Base-by-base conservation (phyloP, 306 rosid species). In the Coriaria nepalensis region DNA sequence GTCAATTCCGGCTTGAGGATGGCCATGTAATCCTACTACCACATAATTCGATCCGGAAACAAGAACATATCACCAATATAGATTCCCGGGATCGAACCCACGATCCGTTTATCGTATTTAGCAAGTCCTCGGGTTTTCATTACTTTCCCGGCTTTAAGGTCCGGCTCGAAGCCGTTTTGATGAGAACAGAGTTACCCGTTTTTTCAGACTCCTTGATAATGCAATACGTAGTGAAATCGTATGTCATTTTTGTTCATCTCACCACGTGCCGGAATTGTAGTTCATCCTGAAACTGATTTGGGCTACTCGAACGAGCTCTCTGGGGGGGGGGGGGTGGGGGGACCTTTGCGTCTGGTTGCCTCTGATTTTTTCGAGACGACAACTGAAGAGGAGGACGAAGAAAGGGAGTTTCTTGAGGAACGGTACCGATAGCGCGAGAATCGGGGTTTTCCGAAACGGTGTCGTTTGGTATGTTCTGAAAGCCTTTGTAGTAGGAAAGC, bases 1-100 rank as follows among this genome's bases (percentile, higher is more conserved):
- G 60, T 92, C 96, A 47, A 92, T 92, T n/a, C 93, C 98, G 10
- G 96, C 96, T 50, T 92, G 96, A 10, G 82, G 59, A 10, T 85
- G 94, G 35, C 95, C 96, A 13, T 92, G 98, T 46, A 92, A 61
- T 5, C 98, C 98, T 33, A 92, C 87, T 12, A 92, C 94, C 35
- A n/a, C 79, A 73, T 37, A 92, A 50, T 35, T 92, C 96, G 93
- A 92, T 92, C 29, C 96, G 63, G 35, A 79, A 79, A 82, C 12
- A 78, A 70, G 63, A 92, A 92, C 15, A 92, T 41, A 56, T 92
- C 98, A 7, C 96, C 98, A 52, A 92, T 59, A 51, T 74, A 78
- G 37, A 92, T 57, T 2, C 98, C 98, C 0, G 98, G 98, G 13
- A 92, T 85, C 0, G 96, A 61, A 29, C 98, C 98, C 37, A 92